Base-by-base conservation (phyloP, 2,329 filamentous ascomycete species). In the Clarireedia paspali region DNA sequence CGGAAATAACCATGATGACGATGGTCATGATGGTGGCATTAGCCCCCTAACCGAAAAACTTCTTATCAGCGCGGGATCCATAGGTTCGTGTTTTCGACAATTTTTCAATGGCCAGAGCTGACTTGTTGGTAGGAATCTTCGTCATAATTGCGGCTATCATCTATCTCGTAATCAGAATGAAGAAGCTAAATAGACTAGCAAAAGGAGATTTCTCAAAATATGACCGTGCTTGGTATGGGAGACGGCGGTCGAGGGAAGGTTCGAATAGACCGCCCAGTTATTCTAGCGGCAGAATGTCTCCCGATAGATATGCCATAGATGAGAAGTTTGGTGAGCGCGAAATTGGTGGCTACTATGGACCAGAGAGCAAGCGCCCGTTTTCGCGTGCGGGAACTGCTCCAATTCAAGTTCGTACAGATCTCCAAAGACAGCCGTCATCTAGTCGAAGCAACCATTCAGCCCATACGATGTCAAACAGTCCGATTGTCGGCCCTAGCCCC, bases 1-100 rank as follows among this genome's bases (percentile, higher is more conserved):
- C 6, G 27, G 14, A 12, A 6, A 15, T 14, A 27, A 30, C 15
- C 24, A 50, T 40, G 30, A 53, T 26, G 47, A 46, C 10, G 53
- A 59, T n/a, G 17, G 46, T 5, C n/a, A 39, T 6, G 39, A 61
- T 36, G 39, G 44, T 30, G 50, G 50, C 23, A 20, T 69, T 14
- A 63, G 62, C 34, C 61, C 62, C 6, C 48, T 57, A 34, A 60
- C 62, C 4, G 60, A 68, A 55, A 60, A 64, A 34, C 53, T 67
- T 30, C 45, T 69, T 36, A 64, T 70, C 52, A 62, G 63, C 38
- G 55, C 55, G 38, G 67, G 64, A 47, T 57, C 64, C 39, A 66
- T 69, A 45, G 66, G 67, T 68, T 50, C 50, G 53, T 55, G 23
- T 3, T 44, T 26, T 20, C 30, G 6, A 15, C 12, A 42, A 14